Base-by-base conservation (phyloP, 495 filamentous ascomycete species). In the Aspergillus bertholletiae region DNA sequence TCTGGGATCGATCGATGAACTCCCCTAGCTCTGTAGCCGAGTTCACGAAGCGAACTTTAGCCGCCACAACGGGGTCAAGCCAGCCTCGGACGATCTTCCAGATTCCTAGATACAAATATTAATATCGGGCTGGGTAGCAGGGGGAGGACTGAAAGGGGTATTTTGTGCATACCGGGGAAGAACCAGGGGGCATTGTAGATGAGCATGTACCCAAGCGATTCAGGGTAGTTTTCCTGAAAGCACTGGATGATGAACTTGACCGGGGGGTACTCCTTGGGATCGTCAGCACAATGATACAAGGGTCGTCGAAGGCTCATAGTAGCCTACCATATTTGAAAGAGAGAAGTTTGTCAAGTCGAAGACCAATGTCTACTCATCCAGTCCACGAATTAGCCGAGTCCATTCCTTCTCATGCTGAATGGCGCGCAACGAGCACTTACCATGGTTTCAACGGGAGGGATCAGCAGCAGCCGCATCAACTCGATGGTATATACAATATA, bases 161-260 rank as follows among this genome's bases (percentile, higher is more conserved):
- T 1, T 20, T 13, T 12, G 20, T 28, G 58, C 72, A 7, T 54
- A 87, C 88, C 85, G 67, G 92, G 88, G 73, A 98, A 98, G 17
- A 97, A 74, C 93, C 92, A 98, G 0, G 94, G 94, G 1, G 93
- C 84, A 67, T 96, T 96, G 73, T 98, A 90, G 27, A 98, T 88
- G 8, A 97, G 79, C 35, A 96, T 86, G 2, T 85, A 76, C 34
- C 92, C 93, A 0, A 98, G 79, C 32, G 78, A 88, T 69, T 97
- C 94, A 5, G 94, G 93, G 67, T 97, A 98, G 71, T 96, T 96
- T 37, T 91, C 92, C 74, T 97, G 92, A 65, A 98, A 96, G 67
- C 89, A 94, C 71, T 93, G 92, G 71, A 97, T 92, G 78, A 97
- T 91, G 75, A 96, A 97, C 64, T 92, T 97, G 17, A 97, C 89